Evolutionary conservation across 306 rosid species (phyloP), one percentile per base, ranked within the genome.

Genomic region (Castanea crenata): DNA sequence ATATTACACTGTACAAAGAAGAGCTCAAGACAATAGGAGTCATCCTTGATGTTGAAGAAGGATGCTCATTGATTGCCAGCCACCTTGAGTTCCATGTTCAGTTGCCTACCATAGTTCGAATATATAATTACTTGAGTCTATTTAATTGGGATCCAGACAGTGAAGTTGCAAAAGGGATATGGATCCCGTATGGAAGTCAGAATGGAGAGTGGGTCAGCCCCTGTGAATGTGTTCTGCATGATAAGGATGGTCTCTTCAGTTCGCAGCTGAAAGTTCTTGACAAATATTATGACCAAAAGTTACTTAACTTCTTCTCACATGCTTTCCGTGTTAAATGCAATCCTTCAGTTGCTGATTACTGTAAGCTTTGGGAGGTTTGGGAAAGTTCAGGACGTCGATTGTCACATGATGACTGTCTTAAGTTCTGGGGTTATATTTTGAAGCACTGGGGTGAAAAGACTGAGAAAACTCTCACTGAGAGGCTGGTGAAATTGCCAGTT

Each of bases 11-110:
- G 0, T 93, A 83, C 84, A 72, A 25, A 73, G 52, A 80, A 34
- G 92, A 88, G 87, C 94, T 93, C 64, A 46, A 70, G 16, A 83
- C 81, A 32, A 79, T 93, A n/a, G 90, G 95, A 56, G 93, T 93
- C 44, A 64, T 41, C 6, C 67, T 57, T 81, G 91, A 86, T 5
- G 80, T 69, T 14, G 78, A 68, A 6, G 29, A 76, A 1, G 97
- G 93, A 21, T 69, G 86, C 81, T 58, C 75, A 10, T 41, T 91
- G 65, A 74, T 93, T 63, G 83, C 93, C 51, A 29, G 76, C 27
- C 88, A 84, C 74, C 93, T 91, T 54, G 68, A 74, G 7, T 19
- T 4, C 14, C 89, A 83, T 54, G 10, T 63, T 64, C 89, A 84
- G 65, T 68, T 19, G 32, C 38, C 80, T 15, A 71, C 83, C 25